Base-by-base conservation (phyloP, 1,139 yeast genomes). In the Protomyces arabidopsidicola region DNA sequence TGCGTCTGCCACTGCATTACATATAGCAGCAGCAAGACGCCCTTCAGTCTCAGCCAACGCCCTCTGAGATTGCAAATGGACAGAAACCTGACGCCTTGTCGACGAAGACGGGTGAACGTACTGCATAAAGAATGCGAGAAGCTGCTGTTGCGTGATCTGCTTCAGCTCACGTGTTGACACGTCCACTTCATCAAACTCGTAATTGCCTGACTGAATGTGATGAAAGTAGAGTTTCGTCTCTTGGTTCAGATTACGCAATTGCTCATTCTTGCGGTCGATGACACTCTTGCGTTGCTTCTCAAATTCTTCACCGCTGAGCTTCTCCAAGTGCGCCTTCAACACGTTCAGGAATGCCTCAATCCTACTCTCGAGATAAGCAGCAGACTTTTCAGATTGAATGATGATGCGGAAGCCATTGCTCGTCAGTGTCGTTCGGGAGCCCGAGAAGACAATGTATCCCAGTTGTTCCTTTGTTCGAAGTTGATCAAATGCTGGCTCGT, bases 381-480 rank as follows among this genome's bases (percentile, higher is more conserved):
- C 81, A 1, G 88, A 76, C 72, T 88, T 83, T 74, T 90, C 97
- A 66, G 96, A 87, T 76, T 93, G 98, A 53, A 91, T 80, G 68
- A 91, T 76, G n/a, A 93, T 76, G 70, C 96, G 80, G 68, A 87
- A 81, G 14, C 96, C 95, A 70, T 85, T 79, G 1, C 90, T 82
- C 10, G 95, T 87, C 72, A 95, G 82, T 0, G 89, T 82, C 65
- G 81, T 79, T 67, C 86, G 78, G 39, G 82, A 76, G 1, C 95
- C 88, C 45, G 95, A 85, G 73, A 89, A 90, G 0, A 93, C 98
- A 66, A 93, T 90, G 72, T 88, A 88, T 1, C 96, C 96, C 45
- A 88, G 79, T 73, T 93, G 98, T 75, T 93, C 98, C 70, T 89
- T 86, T 2, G 98, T 93, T 74, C 98, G 82, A 65, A 93, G 80